phyloP scores from a whole-genome alignment of 345 rosid species.

The Crucihimalaya himalaica region DNA sequence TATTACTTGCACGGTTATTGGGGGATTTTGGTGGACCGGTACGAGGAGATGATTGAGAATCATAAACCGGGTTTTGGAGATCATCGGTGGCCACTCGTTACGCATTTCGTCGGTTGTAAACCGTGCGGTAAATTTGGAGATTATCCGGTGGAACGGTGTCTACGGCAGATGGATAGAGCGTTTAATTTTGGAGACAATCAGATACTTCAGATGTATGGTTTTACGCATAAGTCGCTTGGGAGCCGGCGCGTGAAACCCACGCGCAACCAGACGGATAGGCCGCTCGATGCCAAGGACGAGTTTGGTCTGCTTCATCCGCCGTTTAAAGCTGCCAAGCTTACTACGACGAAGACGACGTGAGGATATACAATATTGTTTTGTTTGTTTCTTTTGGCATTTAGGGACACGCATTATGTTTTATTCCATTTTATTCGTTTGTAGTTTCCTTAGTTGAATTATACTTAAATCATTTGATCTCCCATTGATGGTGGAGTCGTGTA shows the following conservation, averaged over 20 bases:
- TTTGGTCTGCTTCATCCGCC: constrained; percentile 46
- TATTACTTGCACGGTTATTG: constrained; percentile 75
- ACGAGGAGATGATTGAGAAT: constrained; percentile 72
- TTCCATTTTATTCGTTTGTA: constrained; percentile 11
- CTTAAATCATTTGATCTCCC: constrained; percentile 15
- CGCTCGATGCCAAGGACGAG: constrained; percentile 47
- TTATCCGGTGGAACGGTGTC: constrained; percentile 67
- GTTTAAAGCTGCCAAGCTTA: constrained; percentile 42
- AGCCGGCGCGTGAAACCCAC: constrained; percentile 53
- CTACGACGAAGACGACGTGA: constrained; percentile 9
- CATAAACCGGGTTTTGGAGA: constrained; percentile 70
- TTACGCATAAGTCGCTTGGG: constrained; percentile 49
- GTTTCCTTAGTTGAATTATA: constrained; percentile 9
- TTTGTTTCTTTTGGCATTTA: not conserved
- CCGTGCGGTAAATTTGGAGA: constrained; percentile 75
- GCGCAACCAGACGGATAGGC: constrained; percentile 48
- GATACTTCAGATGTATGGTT: constrained; percentile 69
- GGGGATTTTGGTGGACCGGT: constrained; percentile 72
- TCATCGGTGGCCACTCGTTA: constrained; percentile 75
- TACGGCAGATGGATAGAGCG: constrained; percentile 77
- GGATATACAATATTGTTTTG: not conserved
- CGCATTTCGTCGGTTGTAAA: constrained; percentile 83
- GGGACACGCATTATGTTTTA: constrained; percentile 9
- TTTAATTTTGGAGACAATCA: constrained; percentile 79
- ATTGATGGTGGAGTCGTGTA: constrained; percentile 24